Evolutionary conservation across 2,329 filamentous ascomycete species (phyloP), one percentile per base, ranked within the genome.

Genomic region (Trichoderma gracile): DNA sequence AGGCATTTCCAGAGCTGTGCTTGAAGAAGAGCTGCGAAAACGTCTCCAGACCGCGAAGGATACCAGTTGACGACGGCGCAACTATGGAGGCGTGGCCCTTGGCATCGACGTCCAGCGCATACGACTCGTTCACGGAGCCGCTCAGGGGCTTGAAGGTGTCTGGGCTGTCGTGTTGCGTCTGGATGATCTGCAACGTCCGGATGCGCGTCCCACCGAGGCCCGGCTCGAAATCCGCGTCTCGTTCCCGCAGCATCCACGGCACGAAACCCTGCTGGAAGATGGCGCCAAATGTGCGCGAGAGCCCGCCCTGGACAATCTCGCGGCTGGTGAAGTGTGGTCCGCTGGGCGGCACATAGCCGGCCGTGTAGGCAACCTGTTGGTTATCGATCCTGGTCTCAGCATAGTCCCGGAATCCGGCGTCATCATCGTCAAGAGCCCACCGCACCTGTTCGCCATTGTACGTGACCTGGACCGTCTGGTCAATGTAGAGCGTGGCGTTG

Each of bases 1-100:
- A 80, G 57, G 71, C 74, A 6, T 74, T 74, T 27, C 83, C 84
- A 3, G 80, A 72, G 45, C 87, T 87, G 76, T 92, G 88, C 73
- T 86, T 75, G 78, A 87, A 94, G 78, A 95, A 95, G 17, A 96
- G 84, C 78, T 96, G 92, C 0, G 84, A 83, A 72, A 95, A 92
- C 2, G 90, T 89, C 69, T 90, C 88, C 23, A 96, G 81, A n/a
- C 84, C 92, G 68, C 86, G 86, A 19, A 92, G 80, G 40, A 93
- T 79, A 56, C 92, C 92, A 7, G 85, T 83, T 17, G 88, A 88
- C 1, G 89, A 87, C 42, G 81, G 81, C 17, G 89, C 90, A 25
- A 78, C 79, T 70, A 95, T 87, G 45, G 79, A 82, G 33, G 85
- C 89, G 23, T 80, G 78, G 58, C 90, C 90, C 38, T 82, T 75